Evolutionary conservation across 495 filamentous ascomycete genomes (phyloP), one percentile per base, ranked within the genome.

Genomic region (Schizothecium vesticola): DNA sequence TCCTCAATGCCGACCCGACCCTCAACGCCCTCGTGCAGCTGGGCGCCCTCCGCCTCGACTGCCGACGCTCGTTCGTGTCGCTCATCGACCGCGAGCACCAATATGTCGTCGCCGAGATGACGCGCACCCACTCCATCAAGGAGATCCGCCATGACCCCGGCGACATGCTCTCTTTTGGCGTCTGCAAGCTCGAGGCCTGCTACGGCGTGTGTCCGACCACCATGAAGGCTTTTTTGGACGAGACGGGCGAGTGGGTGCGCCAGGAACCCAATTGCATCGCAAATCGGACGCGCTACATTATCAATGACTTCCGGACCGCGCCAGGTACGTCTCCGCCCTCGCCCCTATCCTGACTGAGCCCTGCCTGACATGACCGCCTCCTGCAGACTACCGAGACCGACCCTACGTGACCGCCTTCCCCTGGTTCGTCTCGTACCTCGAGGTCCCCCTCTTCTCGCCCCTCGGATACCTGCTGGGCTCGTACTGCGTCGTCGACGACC

Each of bases 11-110:
- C 13, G 82, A 84, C 68, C 72, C 77, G n/a, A 73, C 70, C 13
- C 73, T 84, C 19, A 81, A 80, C 12, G 79, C 81, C 19, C 81
- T 82, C 65, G 76, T 76, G 7, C 81, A 84, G 61, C 75, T 83
- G 10, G 81, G 77, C 24, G 76, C 78, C 23, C 71, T 80, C 21
- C 77, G 80, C 1, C 71, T 83, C 55, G 66, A 76, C 62, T 74
- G 71, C 43, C 74, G 76, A 31, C 73, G 81, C 10, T 77, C 74
- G 9, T 72, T 83, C 23, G 71, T 84, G 6, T 79, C 76, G 16
- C 73, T 84, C n/a, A 74, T 80, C 66, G 75, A 80, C 60, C 63
- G 71, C 7, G 55, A 70, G 7, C 65, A 69, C 16, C 79, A 82
- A 66, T 82, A 74, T 61, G 75, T 84, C 25, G 63, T 82, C 59